phyloP scores from a whole-genome alignment of 1,284 basidiomycete species.

The Entoloma clypeatum region DNA sequence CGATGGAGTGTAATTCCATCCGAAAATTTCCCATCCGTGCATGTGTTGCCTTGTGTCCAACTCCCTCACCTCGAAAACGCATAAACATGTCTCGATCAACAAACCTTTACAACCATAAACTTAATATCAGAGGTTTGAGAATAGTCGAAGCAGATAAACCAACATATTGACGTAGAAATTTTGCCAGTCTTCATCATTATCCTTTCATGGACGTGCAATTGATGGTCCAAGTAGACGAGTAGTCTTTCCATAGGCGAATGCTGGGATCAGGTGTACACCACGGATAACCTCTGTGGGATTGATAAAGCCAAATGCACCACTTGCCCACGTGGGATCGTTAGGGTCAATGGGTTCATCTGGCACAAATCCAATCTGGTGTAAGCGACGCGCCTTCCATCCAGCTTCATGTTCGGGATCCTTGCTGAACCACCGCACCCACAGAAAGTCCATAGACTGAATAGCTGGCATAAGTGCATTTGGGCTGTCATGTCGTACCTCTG shows the following conservation, averaged over 20 bases:
- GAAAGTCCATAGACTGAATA: constrained; percentile 7
- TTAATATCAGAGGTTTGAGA: background rate
- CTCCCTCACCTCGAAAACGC: constrained; percentile 1
- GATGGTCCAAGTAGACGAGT: constrained; percentile 21
- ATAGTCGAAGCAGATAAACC: too few relatives aligned
- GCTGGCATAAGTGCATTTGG: background rate
- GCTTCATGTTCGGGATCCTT: constrained; percentile 2
- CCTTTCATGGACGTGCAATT: constrained; percentile 23
- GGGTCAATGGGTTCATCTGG: too few relatives aligned
- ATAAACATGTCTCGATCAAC: too few relatives aligned
- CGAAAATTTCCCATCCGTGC: too few relatives aligned
- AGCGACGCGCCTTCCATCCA: constrained; percentile 18
- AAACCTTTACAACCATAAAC: constrained; percentile 2
- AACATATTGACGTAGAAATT: constrained; percentile 35
- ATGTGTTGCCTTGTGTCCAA: constrained; percentile 9
- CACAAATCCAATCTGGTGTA: constrained; percentile 30
- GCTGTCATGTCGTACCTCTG: background rate
- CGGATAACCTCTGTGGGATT: constrained; percentile 29
- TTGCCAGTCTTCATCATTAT: too few relatives aligned
- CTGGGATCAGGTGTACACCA: constrained; percentile 32
- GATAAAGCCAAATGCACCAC: constrained; percentile 34
- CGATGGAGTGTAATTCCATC: too few relatives aligned
- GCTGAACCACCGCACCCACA: constrained; percentile 14
- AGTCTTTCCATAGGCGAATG: constrained; percentile 23
- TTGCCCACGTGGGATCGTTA: too few relatives aligned